phyloP scores from a whole-genome alignment of 2,329 filamentous ascomycete genomes.

The Reticulascus tulasneorum region DNA sequence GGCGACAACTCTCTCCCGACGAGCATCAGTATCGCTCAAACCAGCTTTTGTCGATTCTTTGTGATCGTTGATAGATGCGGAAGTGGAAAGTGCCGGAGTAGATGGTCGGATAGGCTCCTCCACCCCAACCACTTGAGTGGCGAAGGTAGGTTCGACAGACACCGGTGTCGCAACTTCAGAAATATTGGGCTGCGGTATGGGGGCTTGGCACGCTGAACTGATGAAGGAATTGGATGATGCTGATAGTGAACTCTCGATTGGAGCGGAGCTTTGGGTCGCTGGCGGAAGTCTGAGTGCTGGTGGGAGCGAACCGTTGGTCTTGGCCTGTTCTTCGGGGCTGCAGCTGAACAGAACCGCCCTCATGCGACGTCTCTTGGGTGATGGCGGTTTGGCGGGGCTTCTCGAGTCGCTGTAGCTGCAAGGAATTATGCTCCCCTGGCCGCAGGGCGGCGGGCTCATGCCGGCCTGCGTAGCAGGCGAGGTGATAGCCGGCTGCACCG shows the following conservation, averaged over 20 bases:
- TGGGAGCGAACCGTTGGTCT: no score
- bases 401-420: slow-evolving; percentile 8
- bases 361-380: slow-evolving; percentile 16
- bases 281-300: not conserved
- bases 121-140: not conserved
- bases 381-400: slow-evolving; percentile 1
- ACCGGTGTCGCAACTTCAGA: no score
- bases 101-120: not conserved
- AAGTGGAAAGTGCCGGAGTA: no score
- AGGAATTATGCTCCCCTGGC: slow-evolving; percentile 16
- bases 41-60: no score
- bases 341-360: slow-evolving; percentile 22
- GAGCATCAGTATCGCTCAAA: not conserved
- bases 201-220: no score
- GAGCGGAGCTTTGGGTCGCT: no score
- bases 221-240: no score
- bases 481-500: slow-evolving; percentile 3
- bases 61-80: no score
- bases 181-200: no score
- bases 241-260: no score
- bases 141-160: not conserved
- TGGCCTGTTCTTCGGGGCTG: not conserved
- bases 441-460: slow-evolving; percentile 18
- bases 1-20: not conserved
- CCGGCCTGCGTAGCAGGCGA: slow-evolving; percentile 2